Evolutionary conservation across 306 rosid species (phyloP).

Genomic region (Potentilla sterilis): DNA sequence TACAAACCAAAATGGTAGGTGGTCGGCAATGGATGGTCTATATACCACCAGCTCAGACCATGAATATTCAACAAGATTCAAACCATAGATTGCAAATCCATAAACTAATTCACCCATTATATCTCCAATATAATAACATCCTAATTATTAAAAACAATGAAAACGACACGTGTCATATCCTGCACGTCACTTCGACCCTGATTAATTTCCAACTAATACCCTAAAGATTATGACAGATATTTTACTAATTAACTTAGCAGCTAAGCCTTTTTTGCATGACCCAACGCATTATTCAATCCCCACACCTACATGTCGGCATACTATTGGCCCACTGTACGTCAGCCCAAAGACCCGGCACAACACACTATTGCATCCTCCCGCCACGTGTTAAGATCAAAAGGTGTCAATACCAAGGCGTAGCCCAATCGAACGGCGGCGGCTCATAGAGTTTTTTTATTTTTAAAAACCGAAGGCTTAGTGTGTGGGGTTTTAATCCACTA

Average conservation of each 20-base stretch:
- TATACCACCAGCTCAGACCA: background rate
- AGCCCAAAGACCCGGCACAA: background rate
- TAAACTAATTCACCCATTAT: background rate
- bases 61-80: slow-evolving; percentile 3
- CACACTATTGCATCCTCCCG: background rate
- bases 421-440: background rate
- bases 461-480: background rate
- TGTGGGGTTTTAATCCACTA: slow-evolving; percentile 7
- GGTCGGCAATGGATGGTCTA: background rate
- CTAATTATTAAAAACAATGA: background rate
- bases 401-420: background rate
- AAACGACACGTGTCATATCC: background rate
- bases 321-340: slow-evolving; percentile 8
- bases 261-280: background rate
- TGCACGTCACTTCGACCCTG: background rate
- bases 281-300: background rate
- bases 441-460: background rate
- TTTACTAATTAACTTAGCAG: background rate
- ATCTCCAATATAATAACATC: too few species aligned
- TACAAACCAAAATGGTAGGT: background rate
- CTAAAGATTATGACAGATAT: too few species aligned
- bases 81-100: background rate
- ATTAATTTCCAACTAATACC: background rate
- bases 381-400: background rate
- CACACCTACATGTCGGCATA: background rate